Percentiles rank a stretch among this genome's conserved stretches.
Conservation (phyloP, 1,139 yeast species). For the Pichia sp. region DNA sequence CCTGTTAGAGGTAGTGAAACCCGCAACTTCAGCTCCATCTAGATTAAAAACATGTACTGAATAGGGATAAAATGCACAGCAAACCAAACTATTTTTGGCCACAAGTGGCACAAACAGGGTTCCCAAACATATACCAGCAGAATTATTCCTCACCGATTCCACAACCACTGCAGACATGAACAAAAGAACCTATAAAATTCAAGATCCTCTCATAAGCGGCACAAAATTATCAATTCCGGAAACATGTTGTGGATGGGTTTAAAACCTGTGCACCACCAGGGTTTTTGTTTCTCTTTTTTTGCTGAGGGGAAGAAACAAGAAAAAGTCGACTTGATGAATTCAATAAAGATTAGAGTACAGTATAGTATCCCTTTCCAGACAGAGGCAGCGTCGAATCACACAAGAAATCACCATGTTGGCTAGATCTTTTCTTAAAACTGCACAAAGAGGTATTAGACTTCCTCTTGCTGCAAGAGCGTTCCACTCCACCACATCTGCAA, state of each 20-base stretch:
- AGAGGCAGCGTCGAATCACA: background rate
- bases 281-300: background rate
- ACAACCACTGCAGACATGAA: background rate
- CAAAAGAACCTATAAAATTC: background rate
- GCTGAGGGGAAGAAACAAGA: background rate
- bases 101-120: background rate
- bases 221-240: background rate
- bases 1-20: slow-evolving; percentile 1
- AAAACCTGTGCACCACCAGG: background rate
- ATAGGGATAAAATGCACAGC: background rate
- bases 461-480: slow-evolving; percentile 9
- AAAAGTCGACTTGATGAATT: background rate
- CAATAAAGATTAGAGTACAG: background rate
- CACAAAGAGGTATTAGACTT: slow-evolving; percentile 3
- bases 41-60: background rate
- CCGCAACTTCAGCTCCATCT: background rate
- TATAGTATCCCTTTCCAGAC: background rate
- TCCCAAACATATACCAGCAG: background rate
- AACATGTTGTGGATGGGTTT: background rate
- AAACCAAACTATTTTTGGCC: background rate
- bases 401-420: slow-evolving; percentile 6
- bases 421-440: slow-evolving; percentile 11
- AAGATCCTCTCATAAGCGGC: no score
- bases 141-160: background rate
- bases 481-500: slow-evolving; percentile 9